A percentile compares a stretch with the other conserved stretches of the same genome.
Evolutionary conservation across 2,329 filamentous ascomycete species (phyloP).

Genomic region (Tolypocladium sp.): DNA sequence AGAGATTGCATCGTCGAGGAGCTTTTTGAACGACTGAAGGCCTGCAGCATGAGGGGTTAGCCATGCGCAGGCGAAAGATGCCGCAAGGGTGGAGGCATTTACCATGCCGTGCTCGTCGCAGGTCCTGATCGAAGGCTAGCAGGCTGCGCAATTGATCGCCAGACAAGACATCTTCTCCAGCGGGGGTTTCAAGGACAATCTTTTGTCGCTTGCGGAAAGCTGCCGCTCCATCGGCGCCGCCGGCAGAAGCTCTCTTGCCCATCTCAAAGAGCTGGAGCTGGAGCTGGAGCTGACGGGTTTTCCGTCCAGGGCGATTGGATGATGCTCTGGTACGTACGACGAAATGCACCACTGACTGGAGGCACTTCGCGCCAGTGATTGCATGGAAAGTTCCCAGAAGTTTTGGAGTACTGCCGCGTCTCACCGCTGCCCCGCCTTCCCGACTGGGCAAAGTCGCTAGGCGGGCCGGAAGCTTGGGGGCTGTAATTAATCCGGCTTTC

Average conservation of each 20-base stretch:
- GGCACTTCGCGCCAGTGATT: not conserved
- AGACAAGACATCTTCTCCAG: slow-evolving; percentile 52
- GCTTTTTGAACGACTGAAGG: slow-evolving; percentile 59
- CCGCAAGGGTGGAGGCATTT: slow-evolving; percentile 9
- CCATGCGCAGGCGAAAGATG: not conserved
- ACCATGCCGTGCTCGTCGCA: slow-evolving; percentile 58
- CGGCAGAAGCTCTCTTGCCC: slow-evolving; percentile 34
- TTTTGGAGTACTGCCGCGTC: slow-evolving; percentile 26
- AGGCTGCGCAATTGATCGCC: slow-evolving; percentile 59
- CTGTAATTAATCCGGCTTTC: not conserved
- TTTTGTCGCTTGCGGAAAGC: slow-evolving; percentile 45
- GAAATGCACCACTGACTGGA: not conserved
- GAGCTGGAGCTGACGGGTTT: not conserved
- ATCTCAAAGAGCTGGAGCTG: slow-evolving; percentile 16
- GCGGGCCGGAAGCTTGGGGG: not conserved
- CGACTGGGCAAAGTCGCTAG: slow-evolving; percentile 3
- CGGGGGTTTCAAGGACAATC: slow-evolving; percentile 45
- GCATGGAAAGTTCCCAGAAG: slow-evolving; percentile 12
- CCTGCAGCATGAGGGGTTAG: slow-evolving; percentile 27
- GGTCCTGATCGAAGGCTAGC: slow-evolving; percentile 62
- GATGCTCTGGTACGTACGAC: not conserved
- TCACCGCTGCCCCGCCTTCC: slow-evolving; percentile 21
- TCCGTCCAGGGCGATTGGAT: not conserved
- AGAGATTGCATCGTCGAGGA: slow-evolving; percentile 57
- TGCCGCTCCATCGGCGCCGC: slow-evolving; percentile 27